Conservation (phyloP, 2,329 filamentous ascomycete species). For the Aspergillus aculeatinus region DNA sequence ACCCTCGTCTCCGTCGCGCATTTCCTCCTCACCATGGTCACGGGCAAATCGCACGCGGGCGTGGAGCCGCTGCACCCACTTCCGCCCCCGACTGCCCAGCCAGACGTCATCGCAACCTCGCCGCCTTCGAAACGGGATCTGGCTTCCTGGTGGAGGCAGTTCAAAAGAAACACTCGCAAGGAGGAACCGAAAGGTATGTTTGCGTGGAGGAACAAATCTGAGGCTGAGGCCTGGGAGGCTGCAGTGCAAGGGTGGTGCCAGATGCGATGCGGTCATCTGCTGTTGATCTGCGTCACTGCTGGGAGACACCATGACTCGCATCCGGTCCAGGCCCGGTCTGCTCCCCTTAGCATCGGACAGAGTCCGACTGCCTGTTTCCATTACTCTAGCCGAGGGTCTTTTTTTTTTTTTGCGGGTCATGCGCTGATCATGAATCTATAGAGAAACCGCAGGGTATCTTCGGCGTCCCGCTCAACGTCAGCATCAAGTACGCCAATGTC, state of each 20-base stretch:
- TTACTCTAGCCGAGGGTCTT: too few species aligned
- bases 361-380: not conserved
- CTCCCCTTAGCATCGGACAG: not conserved
- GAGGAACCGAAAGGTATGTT: constrained; percentile 59
- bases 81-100: constrained; percentile 31
- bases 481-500: constrained; percentile 96
- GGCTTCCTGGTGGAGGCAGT: constrained; percentile 96
- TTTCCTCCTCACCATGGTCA: constrained; percentile 32
- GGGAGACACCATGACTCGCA: not conserved
- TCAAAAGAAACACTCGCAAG: constrained; percentile 70
- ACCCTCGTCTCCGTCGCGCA: not conserved
- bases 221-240: not conserved
- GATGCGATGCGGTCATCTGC: constrained; percentile 8
- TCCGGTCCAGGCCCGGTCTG: not conserved
- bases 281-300: not conserved
- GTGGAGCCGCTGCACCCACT: constrained; percentile 35
- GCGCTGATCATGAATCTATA: constrained; percentile 9
- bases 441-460: constrained; percentile 73
- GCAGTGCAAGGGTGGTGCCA: not conserved
- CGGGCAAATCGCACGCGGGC: constrained; percentile 38
- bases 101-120: constrained; percentile 57
- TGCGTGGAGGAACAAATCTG: constrained; percentile 35
- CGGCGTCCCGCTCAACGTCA: constrained; percentile 86
- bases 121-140: constrained; percentile 84
- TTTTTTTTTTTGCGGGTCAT: not conserved